phyloP scores from a whole-genome alignment of 371 early-diverging fungal species.

The Rhizopus sp. region DNA sequence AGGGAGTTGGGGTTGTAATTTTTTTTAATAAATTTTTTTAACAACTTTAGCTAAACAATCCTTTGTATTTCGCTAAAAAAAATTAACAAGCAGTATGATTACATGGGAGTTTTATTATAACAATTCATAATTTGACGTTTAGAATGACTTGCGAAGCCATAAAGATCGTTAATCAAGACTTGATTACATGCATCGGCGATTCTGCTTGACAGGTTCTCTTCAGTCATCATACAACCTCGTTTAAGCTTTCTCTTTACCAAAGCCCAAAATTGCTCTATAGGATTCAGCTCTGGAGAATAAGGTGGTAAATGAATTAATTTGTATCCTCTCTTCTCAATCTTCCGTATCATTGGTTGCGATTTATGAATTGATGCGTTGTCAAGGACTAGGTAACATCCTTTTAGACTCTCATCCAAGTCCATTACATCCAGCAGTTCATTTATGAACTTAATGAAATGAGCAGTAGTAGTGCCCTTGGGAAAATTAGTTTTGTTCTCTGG shows the following conservation, averaged over 20 bases:
- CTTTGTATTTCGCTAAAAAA: constrained; percentile 7
- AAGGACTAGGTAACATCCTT: constrained; percentile 13
- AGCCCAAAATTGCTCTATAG: constrained; percentile 16
- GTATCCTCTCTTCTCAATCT: constrained; percentile 17
- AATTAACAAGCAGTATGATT: constrained; percentile 14
- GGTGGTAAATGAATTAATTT: constrained; percentile 15
- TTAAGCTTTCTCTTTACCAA: constrained; percentile 15
- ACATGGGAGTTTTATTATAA: constrained; percentile 16
- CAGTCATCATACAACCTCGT: constrained; percentile 14
- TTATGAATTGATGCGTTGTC: constrained; percentile 18
- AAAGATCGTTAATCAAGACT: constrained; percentile 19
- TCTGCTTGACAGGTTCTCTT: constrained; percentile 20
- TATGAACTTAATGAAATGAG: constrained; percentile 13
- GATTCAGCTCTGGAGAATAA: constrained; percentile 16
- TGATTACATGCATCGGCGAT: constrained; percentile 22
- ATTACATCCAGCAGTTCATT: constrained; percentile 17
- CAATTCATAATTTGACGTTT: constrained; percentile 17
- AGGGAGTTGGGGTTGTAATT: no score
- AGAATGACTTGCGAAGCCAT: constrained; percentile 17
- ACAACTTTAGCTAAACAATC: no score
- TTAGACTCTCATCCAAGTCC: constrained; percentile 16
- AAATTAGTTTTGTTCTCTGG: constrained; percentile 9
- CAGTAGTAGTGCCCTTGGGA: constrained; percentile 10
- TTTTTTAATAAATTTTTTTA: no score
- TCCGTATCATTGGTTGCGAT: constrained; percentile 10